phyloP scores from a whole-genome alignment of 2,329 filamentous ascomycete species.

The Ceratocystis papillata region DNA sequence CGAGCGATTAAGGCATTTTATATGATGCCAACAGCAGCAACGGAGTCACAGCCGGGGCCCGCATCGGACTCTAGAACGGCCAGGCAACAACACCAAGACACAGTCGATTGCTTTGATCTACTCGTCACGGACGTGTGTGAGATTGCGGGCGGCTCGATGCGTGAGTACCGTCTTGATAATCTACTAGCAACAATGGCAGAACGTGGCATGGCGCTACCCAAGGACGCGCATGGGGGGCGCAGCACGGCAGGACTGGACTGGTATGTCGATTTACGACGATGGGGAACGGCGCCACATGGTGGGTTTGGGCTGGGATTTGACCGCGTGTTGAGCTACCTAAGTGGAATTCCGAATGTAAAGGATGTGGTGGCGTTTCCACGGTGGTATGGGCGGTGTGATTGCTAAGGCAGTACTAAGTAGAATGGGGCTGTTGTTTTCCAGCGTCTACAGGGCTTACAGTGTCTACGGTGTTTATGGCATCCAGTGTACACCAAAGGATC shows the following conservation, averaged over 20 bases:
- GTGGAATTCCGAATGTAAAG: conserved; percentile 69
- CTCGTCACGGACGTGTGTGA: conserved; percentile 78
- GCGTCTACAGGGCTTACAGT: too few relatives aligned
- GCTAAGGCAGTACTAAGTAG: too few relatives aligned
- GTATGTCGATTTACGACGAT: conserved; percentile 80
- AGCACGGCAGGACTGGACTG: conserved; percentile 48
- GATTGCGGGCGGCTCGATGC: conserved; percentile 77
- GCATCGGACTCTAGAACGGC: too few relatives aligned
- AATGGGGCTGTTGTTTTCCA: too few relatives aligned
- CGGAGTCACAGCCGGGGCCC: background rate
- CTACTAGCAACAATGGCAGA: conserved; percentile 60
- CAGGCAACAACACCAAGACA: conserved; percentile 31
- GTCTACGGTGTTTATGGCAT: too few relatives aligned
- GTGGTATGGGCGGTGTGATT: conserved; percentile 52
- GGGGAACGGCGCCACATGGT: conserved; percentile 84
- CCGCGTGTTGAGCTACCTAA: conserved; percentile 70
- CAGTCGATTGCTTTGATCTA: conserved; percentile 84
- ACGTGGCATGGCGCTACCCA: conserved; percentile 48
- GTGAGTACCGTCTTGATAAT: conserved; percentile 63
- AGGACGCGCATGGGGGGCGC: conserved; percentile 15
- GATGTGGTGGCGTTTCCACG: conserved; percentile 81
- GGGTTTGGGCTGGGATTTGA: conserved; percentile 89
- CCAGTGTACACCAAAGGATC: too few relatives aligned
- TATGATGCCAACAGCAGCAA: conserved; percentile 33
- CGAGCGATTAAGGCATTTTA: conserved; percentile 81